These are phyloP conservation scores for Nannochloropsis oceanica DNA, from an alignment of 108 stramenopile genomes.

Conservation along the genomic window DNA sequence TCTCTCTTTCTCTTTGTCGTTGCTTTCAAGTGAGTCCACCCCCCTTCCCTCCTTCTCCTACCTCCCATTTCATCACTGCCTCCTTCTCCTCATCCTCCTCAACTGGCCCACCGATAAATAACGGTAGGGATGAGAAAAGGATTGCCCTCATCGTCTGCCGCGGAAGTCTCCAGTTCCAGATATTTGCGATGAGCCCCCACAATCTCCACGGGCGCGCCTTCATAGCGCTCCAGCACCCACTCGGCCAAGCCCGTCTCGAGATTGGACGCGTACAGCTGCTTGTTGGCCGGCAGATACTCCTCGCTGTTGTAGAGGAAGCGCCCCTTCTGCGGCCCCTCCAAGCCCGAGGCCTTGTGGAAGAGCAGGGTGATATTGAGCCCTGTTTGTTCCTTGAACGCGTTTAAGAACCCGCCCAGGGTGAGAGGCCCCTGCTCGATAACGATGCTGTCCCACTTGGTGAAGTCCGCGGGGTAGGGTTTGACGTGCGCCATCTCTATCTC, in stretches of 20 bases:
- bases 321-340: constrained; percentile 27
- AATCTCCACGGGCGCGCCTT: constrained; percentile 11
- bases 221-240: constrained; percentile 23
- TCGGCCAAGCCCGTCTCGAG: constrained; percentile 5
- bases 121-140: constrained; percentile 10
- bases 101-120: constrained; percentile 19
- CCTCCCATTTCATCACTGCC: no score
- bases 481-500: constrained; percentile 13
- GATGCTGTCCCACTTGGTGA: constrained; percentile 32
- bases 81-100: background rate
- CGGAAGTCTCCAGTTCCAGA: constrained; percentile 19
- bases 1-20: no score
- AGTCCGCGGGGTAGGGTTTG: constrained; percentile 19
- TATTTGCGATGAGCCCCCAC: constrained; percentile 14
- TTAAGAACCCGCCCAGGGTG: background rate
- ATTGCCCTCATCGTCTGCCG: constrained; percentile 20
- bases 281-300: background rate
- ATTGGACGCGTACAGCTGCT: constrained; percentile 4
- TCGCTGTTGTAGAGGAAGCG: constrained; percentile 20
- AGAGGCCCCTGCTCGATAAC: background rate
- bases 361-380: constrained; percentile 10
- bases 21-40: no score
- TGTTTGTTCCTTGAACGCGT: background rate
- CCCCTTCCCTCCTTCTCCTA: no score
- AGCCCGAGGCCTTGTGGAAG: constrained; percentile 6